A percentile compares a stretch with the other conserved stretches of the same genome.
Evolutionary conservation across 768 basidiomycete species (phyloP).

Genomic region (Mrakia gelida): DNA sequence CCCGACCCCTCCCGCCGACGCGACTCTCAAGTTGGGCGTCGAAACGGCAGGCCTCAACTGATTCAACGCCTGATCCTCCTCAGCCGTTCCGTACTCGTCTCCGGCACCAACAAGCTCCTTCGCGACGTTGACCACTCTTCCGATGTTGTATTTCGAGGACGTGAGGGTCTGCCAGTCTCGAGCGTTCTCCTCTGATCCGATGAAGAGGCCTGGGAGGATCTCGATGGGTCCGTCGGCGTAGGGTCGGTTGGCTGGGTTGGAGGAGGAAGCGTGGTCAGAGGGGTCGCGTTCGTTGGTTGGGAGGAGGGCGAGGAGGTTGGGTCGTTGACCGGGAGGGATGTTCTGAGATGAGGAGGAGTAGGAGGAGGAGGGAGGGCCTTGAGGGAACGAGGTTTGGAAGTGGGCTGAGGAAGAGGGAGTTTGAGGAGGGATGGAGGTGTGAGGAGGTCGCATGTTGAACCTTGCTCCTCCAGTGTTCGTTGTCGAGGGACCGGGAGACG

Average conservation of each 20-base stretch:
- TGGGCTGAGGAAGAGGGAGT: slow-evolving; percentile 16
- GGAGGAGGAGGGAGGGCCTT: neutral
- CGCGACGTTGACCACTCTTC: slow-evolving; percentile 80
- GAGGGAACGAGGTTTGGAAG: slow-evolving; percentile 20
- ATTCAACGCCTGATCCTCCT: slow-evolving; percentile 9
- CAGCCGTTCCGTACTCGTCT: slow-evolving; percentile 21
- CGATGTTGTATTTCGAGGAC: neutral
- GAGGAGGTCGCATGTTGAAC: slow-evolving; percentile 4
- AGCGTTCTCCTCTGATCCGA: slow-evolving; percentile 88
- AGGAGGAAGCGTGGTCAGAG: slow-evolving; percentile 8
- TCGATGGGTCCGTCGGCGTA: slow-evolving; percentile 78
- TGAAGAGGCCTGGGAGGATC: slow-evolving; percentile 78
- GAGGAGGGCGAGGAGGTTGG: slow-evolving; percentile 23
- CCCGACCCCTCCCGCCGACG: slow-evolving; percentile 17
- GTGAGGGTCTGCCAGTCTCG: slow-evolving; percentile 53
- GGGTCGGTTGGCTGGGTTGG: slow-evolving; percentile 45
- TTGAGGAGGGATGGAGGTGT: slow-evolving; percentile 18
- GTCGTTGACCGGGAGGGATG: neutral
- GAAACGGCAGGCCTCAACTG: neutral
- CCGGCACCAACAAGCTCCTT: slow-evolving; percentile 62
- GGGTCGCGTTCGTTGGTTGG: slow-evolving; percentile 29
- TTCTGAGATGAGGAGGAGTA: neutral
- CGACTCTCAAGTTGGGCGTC: slow-evolving; percentile 25
- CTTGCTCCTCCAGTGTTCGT: too few species aligned
- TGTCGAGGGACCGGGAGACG: neutral